phyloP scores from a whole-genome alignment of 2,329 filamentous ascomycete genomes.

The Stagonosporopsis vannaccii region DNA sequence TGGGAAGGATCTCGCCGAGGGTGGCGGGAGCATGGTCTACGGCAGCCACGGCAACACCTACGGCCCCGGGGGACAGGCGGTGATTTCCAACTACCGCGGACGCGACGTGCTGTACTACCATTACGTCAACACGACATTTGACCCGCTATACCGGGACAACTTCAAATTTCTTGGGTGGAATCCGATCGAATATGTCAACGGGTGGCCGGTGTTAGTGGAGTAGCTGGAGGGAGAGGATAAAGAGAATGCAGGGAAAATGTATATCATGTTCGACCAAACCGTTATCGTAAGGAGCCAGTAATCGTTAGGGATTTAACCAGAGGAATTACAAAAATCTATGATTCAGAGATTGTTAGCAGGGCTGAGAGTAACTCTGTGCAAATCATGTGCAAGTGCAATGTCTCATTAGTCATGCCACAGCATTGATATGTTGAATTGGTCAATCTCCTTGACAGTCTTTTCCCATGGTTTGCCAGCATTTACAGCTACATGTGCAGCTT shows the following conservation, averaged over 20 bases:
- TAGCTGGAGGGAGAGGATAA: background rate
- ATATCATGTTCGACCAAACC: background rate
- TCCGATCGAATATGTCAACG: background rate
- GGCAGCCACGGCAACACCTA: slow-evolving; percentile 55
- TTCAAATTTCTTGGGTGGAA: background rate
- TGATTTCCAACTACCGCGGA: slow-evolving; percentile 18
- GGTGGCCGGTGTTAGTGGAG: background rate
- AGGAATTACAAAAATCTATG: too few relatives aligned
- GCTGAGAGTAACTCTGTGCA: too few relatives aligned
- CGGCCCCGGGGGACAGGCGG: slow-evolving; percentile 20
- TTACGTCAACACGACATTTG: slow-evolving; percentile 17
- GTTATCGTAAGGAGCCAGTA: too few relatives aligned
- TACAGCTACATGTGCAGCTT: too few relatives aligned
- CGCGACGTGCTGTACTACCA: slow-evolving; percentile 29
- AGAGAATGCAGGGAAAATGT: background rate
- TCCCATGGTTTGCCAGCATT: too few relatives aligned
- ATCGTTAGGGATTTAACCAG: too few relatives aligned
- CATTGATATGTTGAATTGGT: too few relatives aligned
- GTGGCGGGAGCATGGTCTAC: slow-evolving; percentile 66
- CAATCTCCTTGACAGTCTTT: too few relatives aligned
- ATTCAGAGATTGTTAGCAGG: too few relatives aligned
- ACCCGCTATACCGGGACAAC: background rate
- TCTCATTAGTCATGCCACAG: too few relatives aligned
- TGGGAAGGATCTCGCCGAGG: slow-evolving; percentile 52
- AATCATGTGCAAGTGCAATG: too few relatives aligned